These are phyloP conservation scores for Citrus unshiu DNA, from an alignment of 345 rosid genomes.

Conservation along the genomic window DNA sequence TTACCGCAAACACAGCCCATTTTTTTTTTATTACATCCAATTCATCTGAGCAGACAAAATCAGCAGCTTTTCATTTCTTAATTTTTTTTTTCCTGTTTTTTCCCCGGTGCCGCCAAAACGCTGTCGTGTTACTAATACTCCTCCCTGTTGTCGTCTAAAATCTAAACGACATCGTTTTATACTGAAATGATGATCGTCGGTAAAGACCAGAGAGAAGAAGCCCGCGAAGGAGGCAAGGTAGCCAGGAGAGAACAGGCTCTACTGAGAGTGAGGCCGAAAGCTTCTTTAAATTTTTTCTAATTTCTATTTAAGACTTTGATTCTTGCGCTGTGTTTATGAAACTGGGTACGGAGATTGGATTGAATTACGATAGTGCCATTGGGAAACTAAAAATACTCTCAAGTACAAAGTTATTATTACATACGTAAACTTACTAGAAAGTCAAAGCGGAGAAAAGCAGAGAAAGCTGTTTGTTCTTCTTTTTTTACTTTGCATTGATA, in stretches of 20 bases:
- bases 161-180: too few species aligned
- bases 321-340: background rate
- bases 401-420: too few species aligned
- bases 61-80: background rate
- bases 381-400: accelerated
- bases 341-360: background rate
- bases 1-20: slow-evolving; percentile 76
- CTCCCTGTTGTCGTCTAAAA: too few species aligned
- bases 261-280: too few species aligned
- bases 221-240: slow-evolving; percentile 26
- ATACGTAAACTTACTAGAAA: background rate
- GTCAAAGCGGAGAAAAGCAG: background rate
- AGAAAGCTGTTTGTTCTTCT: background rate
- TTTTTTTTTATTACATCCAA: slow-evolving; percentile 1
- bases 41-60: slow-evolving; percentile 17
- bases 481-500: background rate
- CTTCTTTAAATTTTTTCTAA: background rate
- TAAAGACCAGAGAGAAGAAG: slow-evolving; percentile 1
- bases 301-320: background rate
- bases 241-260: background rate
- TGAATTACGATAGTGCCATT: slow-evolving; percentile 23
- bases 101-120: slow-evolving; percentile 1
- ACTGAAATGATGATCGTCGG: too few species aligned
- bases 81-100: too few species aligned
- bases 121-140: background rate